Evolutionary conservation across 805 yeast genomes (phyloP), one percentile per base, ranked within the genome.

Genomic region (Kodamaea laetipori): DNA sequence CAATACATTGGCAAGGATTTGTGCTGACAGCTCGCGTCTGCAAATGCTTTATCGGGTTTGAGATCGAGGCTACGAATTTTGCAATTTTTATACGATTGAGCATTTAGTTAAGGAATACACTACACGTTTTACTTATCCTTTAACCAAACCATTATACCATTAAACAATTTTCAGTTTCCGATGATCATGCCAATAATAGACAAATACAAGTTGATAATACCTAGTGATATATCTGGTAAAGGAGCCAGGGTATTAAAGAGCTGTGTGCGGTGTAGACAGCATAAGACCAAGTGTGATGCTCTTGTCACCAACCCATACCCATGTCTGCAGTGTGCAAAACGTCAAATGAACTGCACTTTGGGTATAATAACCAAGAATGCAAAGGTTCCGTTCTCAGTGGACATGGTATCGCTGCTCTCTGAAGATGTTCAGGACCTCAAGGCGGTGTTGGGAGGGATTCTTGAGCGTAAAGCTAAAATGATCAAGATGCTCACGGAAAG

Each of bases 271-370:
- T 83, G 89, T 58, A 69, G 88, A 26, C 77, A 77, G 53, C 84
- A 81, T 52, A 83, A 83, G 57, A 81, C 82, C 12, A 80, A 75
- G 53, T 83, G 89, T 60, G 83, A 82, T 55, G 82, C 82, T 9
- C 49, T 62, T 10, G 55, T 56, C 17, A 74, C 78, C 11, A 60
- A 68, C 26, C 87, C 88, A 3, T 55, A 61, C 17, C 76, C 85
- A 0, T 83, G 89, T 53, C 58, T 81, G 2, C 71, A 77, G 23
- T 83, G 89, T 56, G 50, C 65, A 4, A 78, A 74, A 55, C 71
- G 74, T 46, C 77, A 77, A 12, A 52, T 76, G 15, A 61, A 63
- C 19, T 83, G 89, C 54, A 71, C 72, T 35, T 64, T 81, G 35
- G 86, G 81, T 49, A 66, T 75, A 13, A 78, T 82, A 10, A 46